phyloP scores from a whole-genome alignment of 2,329 filamentous ascomycete species.

The Ophiostoma triangulosporum region DNA sequence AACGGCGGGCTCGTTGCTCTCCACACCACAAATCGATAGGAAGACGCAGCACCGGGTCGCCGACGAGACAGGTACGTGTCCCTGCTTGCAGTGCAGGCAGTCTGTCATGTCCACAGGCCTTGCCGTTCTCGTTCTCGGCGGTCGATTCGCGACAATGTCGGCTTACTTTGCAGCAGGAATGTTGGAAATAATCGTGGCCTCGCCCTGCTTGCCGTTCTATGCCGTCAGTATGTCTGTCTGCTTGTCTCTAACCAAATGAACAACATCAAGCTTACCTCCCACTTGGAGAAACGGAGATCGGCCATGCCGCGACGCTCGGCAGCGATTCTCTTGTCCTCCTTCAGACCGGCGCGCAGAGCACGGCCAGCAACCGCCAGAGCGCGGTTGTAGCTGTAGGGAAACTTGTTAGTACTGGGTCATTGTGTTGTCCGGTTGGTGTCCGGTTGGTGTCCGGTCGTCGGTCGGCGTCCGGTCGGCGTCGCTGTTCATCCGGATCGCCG shows the following conservation, averaged over 20 bases:
- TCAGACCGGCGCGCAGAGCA: constrained; percentile 89
- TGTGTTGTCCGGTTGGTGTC: background rate
- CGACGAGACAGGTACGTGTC: too few relatives aligned
- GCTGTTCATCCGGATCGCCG: background rate
- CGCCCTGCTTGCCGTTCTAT: constrained; percentile 94
- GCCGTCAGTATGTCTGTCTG: constrained; percentile 43
- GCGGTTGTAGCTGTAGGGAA: constrained; percentile 82
- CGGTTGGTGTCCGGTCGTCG: background rate
- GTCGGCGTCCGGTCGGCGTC: background rate
- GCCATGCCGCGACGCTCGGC: constrained; percentile 84
- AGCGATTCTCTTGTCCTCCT: constrained; percentile 78
- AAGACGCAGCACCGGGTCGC: too few relatives aligned
- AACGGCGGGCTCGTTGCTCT: background rate
- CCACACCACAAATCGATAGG: background rate
- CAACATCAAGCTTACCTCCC: constrained; percentile 54
- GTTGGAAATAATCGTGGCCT: constrained; percentile 56
- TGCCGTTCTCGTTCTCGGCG: background rate
- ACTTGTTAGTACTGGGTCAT: constrained; percentile 1
- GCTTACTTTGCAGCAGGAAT: constrained; percentile 32
- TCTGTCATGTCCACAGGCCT: too few relatives aligned
- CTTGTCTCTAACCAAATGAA: background rate
- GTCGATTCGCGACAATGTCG: too few relatives aligned
- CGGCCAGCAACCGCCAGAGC: constrained; percentile 93
- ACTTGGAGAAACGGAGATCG: constrained; percentile 85
- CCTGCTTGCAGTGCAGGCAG: too few relatives aligned